These are phyloP conservation scores for Blastocrithidia nonstop DNA, from an alignment of 208 protist species.

Conservation along the genomic window DNA sequence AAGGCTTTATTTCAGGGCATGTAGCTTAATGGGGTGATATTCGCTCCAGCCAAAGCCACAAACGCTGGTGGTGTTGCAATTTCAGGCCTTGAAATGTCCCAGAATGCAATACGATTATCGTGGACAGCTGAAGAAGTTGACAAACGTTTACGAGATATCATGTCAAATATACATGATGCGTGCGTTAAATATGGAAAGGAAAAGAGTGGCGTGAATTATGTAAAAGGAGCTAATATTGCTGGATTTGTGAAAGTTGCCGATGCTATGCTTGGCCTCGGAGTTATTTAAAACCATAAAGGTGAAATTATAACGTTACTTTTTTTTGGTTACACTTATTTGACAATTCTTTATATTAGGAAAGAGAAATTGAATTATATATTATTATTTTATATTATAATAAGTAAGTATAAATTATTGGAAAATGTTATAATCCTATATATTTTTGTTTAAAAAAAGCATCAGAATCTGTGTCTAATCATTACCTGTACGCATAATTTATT, in stretches of 20 bases:
- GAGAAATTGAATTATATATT: no score
- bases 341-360: no score
- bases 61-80: constrained; percentile 91
- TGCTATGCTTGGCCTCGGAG: constrained; percentile 47
- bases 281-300: no score
- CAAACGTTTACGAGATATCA: constrained; percentile 72
- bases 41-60: constrained; percentile 84
- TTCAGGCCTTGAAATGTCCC: constrained; percentile 90
- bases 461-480: no score
- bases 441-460: no score
- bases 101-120: constrained; percentile 71
- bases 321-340: no score
- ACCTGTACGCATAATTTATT: no score
- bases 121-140: constrained; percentile 86
- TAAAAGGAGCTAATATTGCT: constrained; percentile 86
- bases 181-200: constrained; percentile 40
- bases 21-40: constrained; percentile 40
- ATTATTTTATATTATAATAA: no score
- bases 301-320: no score
- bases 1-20: constrained; percentile 48
- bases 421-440: no score
- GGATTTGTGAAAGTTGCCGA: constrained; percentile 81
- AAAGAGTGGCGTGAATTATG: constrained; percentile 37
- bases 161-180: constrained; percentile 73
- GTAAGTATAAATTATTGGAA: no score